A percentile compares a stretch with the other conserved stretches of the same genome.
These are phyloP conservation scores for Neonectria magnoliae DNA, from an alignment of 2,329 filamentous ascomycete species.

Conservation along the genomic window DNA sequence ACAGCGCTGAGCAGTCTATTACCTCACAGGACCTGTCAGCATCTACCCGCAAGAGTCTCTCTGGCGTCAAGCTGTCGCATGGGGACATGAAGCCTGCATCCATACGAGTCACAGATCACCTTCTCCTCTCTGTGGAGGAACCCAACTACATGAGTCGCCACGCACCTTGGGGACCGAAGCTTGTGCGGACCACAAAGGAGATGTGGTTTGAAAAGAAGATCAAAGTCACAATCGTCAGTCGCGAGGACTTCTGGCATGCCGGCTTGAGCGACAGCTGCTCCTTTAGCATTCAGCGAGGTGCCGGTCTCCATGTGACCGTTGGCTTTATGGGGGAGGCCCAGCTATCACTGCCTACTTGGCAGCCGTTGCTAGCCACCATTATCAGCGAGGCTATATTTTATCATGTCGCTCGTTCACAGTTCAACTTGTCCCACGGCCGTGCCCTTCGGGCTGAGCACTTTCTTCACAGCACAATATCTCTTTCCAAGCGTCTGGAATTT, in stretches of 20 bases:
- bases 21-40: not conserved
- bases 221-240: slow-evolving; percentile 16
- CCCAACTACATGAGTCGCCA: slow-evolving; percentile 6
- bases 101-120: not conserved
- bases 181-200: slow-evolving; percentile 3
- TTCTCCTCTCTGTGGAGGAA: not conserved
- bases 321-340: slow-evolving; percentile 22
- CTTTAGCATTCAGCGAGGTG: slow-evolving; percentile 1
- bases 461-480: slow-evolving; percentile 7
- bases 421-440: slow-evolving; percentile 16
- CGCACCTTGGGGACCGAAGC: slow-evolving; percentile 2
- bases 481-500: slow-evolving; percentile 24
- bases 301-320: slow-evolving; percentile 2
- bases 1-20: not conserved
- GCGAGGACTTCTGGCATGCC: slow-evolving; percentile 10
- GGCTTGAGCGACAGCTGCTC: slow-evolving; percentile 10
- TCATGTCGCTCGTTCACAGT: slow-evolving; percentile 24
- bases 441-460: slow-evolving; percentile 27
- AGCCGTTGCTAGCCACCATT: slow-evolving; percentile 15
- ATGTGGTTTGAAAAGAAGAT: slow-evolving; percentile 16
- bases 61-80: slow-evolving; percentile 10
- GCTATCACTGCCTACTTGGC: slow-evolving; percentile 16
- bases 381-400: slow-evolving; percentile 19
- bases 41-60: not conserved
- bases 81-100: slow-evolving; percentile 12